These are phyloP conservation scores for Ceratobasidium sp. DNA, from an alignment of 1,284 basidiomycete species.

Conservation along the genomic window DNA sequence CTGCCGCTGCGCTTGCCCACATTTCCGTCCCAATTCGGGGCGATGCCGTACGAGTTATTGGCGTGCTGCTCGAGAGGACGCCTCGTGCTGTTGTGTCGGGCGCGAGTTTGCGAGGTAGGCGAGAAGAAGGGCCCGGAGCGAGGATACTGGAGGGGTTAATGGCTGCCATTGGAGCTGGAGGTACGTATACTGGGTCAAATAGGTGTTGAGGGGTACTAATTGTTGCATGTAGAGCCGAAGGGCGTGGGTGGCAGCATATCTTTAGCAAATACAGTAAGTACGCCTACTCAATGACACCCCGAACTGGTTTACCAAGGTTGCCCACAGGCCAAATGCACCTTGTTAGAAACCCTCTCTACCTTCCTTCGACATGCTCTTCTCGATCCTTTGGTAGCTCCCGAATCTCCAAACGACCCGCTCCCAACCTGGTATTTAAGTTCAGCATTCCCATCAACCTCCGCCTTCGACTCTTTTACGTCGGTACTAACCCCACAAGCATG, in stretches of 20 bases:
- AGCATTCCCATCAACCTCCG: slow-evolving; percentile 50
- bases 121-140: slow-evolving; percentile 34
- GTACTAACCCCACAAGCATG: slow-evolving; percentile 27
- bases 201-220: neutral
- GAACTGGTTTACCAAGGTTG: neutral
- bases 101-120: slow-evolving; percentile 49
- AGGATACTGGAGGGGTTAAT: slow-evolving; percentile 37
- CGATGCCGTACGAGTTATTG: slow-evolving; percentile 86
- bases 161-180: slow-evolving; percentile 30
- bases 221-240: slow-evolving; percentile 8
- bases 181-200: neutral
- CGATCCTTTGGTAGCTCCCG: neutral
- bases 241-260: slow-evolving; percentile 15
- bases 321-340: slow-evolving; percentile 48
- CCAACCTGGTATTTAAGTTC: slow-evolving; percentile 51
- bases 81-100: slow-evolving; percentile 69
- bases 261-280: slow-evolving; percentile 21
- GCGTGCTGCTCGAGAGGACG: slow-evolving; percentile 78
- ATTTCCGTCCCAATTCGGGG: slow-evolving; percentile 95
- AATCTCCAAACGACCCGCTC: neutral
- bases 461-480: slow-evolving; percentile 49
- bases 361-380: slow-evolving; percentile 50
- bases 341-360: slow-evolving; percentile 50
- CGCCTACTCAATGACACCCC: neutral
- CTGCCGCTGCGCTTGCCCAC: slow-evolving; percentile 90